These are phyloP conservation scores for Xylaria cubensis DNA, from an alignment of 495 filamentous ascomycete genomes.

Conservation along the genomic window DNA sequence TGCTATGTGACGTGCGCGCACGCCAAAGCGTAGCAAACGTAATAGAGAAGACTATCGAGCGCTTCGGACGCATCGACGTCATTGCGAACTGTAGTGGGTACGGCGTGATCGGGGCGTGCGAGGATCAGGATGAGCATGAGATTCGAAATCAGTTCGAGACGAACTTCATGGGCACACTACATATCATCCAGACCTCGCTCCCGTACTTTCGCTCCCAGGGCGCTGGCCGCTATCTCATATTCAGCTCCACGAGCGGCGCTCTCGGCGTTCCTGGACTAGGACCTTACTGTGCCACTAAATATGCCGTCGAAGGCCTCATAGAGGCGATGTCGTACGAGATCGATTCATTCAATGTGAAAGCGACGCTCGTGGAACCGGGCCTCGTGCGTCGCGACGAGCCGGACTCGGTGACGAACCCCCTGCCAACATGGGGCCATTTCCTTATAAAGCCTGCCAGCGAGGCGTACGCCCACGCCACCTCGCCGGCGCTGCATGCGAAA, in stretches of 20 bases:
- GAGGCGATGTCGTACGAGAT: conserved; percentile 96
- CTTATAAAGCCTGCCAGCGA: conserved; percentile 83
- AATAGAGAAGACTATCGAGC: conserved; percentile 69
- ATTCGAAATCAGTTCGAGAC: conserved; percentile 96
- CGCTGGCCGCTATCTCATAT: conserved; percentile 86
- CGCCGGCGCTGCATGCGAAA: conserved; percentile 86
- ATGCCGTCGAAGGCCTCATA: conserved; percentile 92
- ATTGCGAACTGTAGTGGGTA: conserved; percentile 92
- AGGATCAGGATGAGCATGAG: conserved; percentile 95
- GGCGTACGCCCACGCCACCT: conserved; percentile 75
- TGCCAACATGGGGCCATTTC: conserved; percentile 89
- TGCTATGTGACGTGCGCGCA: conserved; percentile 89
- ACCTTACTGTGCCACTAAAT: conserved; percentile 95
- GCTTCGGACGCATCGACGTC: conserved; percentile 84
- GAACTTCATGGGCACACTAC: conserved; percentile 91
- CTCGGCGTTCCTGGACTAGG: conserved; percentile 90
- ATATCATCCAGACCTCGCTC: conserved; percentile 89
- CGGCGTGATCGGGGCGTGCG: conserved; percentile 93
- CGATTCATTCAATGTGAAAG: conserved; percentile 88
- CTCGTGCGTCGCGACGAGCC: conserved; percentile 79
- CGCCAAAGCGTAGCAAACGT: conserved; percentile 76
- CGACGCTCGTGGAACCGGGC: conserved; percentile 89
- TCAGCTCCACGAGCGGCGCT: conserved; percentile 87
- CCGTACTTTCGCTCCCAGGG: conserved; percentile 83
- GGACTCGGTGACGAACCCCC: conserved; percentile 55